A percentile compares a stretch with the other conserved stretches of the same genome.
phyloP scores from a whole-genome alignment of 495 filamentous ascomycete genomes.

The Aspergillus taichungensis region DNA sequence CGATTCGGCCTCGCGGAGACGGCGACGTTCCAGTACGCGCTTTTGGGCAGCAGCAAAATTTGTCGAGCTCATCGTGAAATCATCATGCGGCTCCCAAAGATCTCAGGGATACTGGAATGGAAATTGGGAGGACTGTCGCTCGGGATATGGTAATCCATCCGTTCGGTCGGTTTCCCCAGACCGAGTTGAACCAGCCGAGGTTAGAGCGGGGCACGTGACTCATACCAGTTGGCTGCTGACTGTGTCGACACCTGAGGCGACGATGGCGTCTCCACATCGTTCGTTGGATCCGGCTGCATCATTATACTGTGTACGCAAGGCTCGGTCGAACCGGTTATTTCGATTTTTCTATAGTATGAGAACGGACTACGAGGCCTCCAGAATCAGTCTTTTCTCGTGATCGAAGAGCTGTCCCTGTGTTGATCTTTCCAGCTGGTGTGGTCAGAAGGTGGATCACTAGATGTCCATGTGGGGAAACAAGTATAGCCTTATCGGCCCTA shows the following conservation, averaged over 20 bases:
- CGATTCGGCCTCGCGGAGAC: slow-evolving; percentile 55
- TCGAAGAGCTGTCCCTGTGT: too few relatives aligned
- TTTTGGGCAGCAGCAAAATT: slow-evolving; percentile 81
- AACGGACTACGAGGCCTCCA: too few relatives aligned
- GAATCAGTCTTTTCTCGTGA: too few relatives aligned
- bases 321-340: too few relatives aligned
- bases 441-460: too few relatives aligned
- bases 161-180: slow-evolving; percentile 27
- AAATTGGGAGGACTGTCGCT: background rate
- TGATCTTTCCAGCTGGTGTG: too few relatives aligned
- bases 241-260: slow-evolving; percentile 2
- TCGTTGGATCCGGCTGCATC: too few relatives aligned
- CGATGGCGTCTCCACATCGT: too few relatives aligned
- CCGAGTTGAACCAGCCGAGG: slow-evolving; percentile 24
- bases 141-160: background rate
- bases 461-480: too few relatives aligned
- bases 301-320: too few relatives aligned
- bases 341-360: too few relatives aligned
- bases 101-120: background rate
- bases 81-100: slow-evolving; percentile 19
- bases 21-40: slow-evolving; percentile 70
- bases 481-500: too few relatives aligned
- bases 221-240: slow-evolving; percentile 4
- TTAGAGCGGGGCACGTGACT: slow-evolving; percentile 21
- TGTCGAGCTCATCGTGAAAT: slow-evolving; percentile 55